phyloP scores from a whole-genome alignment of 169 alveolate genomes.

The Cryptosporidium tyzzeri region DNA sequence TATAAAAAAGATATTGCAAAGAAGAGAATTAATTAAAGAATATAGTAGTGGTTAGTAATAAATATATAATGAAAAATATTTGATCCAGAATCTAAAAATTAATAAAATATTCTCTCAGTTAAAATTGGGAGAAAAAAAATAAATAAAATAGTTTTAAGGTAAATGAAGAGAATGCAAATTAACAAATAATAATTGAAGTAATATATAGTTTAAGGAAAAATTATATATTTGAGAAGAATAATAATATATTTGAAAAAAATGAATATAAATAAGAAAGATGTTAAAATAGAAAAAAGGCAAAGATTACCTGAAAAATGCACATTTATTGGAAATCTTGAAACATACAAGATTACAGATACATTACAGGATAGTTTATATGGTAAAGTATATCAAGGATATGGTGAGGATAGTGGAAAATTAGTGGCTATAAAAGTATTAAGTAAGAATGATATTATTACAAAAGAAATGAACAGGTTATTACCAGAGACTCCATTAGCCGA shows the following conservation, averaged over 20 bases:
- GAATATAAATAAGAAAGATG: background rate
- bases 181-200: background rate
- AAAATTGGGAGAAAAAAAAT: too few relatives aligned
- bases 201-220: background rate
- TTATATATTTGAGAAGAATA: background rate
- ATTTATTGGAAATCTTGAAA: conserved; percentile 43
- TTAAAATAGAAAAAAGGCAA: background rate
- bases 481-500: conserved; percentile 81
- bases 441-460: conserved; percentile 49
- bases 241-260: background rate
- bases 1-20: background rate
- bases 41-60: background rate
- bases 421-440: conserved; percentile 44
- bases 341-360: conserved; percentile 39
- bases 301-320: background rate
- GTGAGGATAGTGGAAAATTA: conserved; percentile 32
- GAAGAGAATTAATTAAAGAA: background rate
- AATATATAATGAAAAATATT: background rate
- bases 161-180: background rate
- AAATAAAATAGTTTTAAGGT: too few relatives aligned
- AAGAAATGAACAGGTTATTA: conserved; percentile 45
- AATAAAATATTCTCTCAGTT: too few relatives aligned
- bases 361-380: conserved; percentile 64
- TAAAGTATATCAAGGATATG: conserved; percentile 57
- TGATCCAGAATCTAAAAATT: background rate